Percentiles rank a stretch among this genome's conserved stretches.
phyloP scores from a whole-genome alignment of 2,329 filamentous ascomycete species.

The Colletotrichum zoysiae region DNA sequence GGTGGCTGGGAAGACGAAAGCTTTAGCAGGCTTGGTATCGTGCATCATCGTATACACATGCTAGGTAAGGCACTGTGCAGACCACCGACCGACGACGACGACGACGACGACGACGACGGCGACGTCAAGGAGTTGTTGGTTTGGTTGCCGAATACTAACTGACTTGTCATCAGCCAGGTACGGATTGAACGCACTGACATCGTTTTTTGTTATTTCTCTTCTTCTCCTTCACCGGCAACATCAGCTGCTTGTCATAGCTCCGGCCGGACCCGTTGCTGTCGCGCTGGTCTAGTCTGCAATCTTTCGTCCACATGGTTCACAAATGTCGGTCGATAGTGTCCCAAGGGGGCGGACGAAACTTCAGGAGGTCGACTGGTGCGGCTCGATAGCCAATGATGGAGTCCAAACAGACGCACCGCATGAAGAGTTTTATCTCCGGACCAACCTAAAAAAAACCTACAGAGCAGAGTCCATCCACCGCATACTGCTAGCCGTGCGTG shows the following conservation, averaged over 20 bases:
- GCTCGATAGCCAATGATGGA: constrained; percentile 32
- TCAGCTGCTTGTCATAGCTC: too few species aligned
- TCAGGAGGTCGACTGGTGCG: constrained; percentile 19
- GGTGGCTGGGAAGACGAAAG: constrained; percentile 8
- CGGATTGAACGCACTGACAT: too few species aligned
- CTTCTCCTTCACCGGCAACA: background rate
- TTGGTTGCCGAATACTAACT: too few species aligned
- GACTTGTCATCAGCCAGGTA: too few species aligned
- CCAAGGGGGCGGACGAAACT: constrained; percentile 1
- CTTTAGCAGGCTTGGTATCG: too few species aligned
- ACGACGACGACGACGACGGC: background rate
- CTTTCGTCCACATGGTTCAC: constrained; percentile 4
- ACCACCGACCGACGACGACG: background rate
- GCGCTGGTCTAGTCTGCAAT: constrained; percentile 6
- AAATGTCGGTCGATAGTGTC: background rate
- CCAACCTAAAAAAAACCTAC: background rate
- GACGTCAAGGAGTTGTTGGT: background rate
- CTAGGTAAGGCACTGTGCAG: too few species aligned
- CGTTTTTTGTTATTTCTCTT: background rate
- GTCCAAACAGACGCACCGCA: constrained; percentile 26
- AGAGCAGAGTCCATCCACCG: background rate
- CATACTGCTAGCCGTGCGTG: background rate
- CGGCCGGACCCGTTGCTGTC: background rate
- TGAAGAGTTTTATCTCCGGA: constrained; percentile 8
- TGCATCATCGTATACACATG: too few species aligned